Percentiles rank a stretch among this genome's conserved stretches.
phyloP scores from a whole-genome alignment of 306 rosid genomes.

The Prunus kanzakura region DNA sequence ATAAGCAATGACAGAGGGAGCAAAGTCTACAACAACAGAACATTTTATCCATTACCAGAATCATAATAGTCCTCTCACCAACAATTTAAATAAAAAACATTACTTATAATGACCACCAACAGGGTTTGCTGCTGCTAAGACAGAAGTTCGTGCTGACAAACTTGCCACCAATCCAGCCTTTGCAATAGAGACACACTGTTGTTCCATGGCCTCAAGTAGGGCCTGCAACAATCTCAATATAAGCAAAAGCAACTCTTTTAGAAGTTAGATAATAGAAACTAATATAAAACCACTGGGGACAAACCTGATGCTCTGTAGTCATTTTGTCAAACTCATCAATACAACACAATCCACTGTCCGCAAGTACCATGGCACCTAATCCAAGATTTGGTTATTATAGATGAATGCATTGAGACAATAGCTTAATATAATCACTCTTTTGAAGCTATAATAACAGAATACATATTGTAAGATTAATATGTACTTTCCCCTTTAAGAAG shows the following conservation, averaged over 20 bases:
- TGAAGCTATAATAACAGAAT: background rate
- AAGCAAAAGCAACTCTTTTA: conserved; percentile 19
- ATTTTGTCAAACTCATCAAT: conserved; percentile 93
- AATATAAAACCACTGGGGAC: conserved; percentile 29
- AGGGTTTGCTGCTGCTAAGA: conserved; percentile 95
- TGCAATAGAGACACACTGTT: conserved; percentile 96
- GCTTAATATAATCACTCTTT: background rate
- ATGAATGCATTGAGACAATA: background rate
- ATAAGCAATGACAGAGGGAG: background rate
- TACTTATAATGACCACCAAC: conserved; percentile 98
- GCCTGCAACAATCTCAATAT: conserved; percentile 44
- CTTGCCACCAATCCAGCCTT: conserved; percentile 97
- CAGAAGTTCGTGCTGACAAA: conserved; percentile 91
- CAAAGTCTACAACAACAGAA: background rate
- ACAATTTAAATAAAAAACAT: conserved; percentile 13
- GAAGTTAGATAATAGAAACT: conserved; percentile 21
- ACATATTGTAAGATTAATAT: background rate
- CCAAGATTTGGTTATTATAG: conserved; percentile 23
- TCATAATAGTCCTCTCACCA: conserved; percentile 9
- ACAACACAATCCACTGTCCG: conserved; percentile 93
- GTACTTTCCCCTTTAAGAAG: background rate
- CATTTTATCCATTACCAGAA: conserved; percentile 9
- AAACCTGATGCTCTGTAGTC: conserved; percentile 96
- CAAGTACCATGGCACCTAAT: conserved; percentile 93
- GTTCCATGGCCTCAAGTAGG: conserved; percentile 96